Base-by-base conservation (phyloP, 1,139 yeast species). In the Geotrichum histeridarum region DNA sequence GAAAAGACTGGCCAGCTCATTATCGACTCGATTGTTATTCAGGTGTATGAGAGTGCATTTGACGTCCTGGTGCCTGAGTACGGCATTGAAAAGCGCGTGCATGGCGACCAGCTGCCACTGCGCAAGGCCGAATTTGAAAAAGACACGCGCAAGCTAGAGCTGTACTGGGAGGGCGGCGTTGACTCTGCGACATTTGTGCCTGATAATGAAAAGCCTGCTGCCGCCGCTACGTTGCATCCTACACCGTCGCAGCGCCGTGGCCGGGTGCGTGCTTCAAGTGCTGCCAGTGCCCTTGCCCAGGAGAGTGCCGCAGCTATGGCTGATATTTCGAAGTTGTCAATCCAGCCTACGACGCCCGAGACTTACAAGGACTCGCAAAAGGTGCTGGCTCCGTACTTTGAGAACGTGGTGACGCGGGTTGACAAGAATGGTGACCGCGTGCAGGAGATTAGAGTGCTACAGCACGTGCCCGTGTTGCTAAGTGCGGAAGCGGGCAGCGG, bases 21-120 rank as follows among this genome's bases (percentile, higher is more conserved):
- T 62, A 83, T 90, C 45, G 82, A 84, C 79, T 97, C 96, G n/a
- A 82, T 90, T 12, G 94, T 93, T 41, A 73, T 90, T 38, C 97
- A 90, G 69, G 98, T 91, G 7, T 91, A 91, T 67, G 98, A 93
- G 70, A 88, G 96, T 1, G 89, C 98, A 1, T 93, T 93, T 73
- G 99, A 93, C 70, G 95, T 93, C 6, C 82, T 89, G 60, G 78
- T 93, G 59, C 98, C 98, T 0, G 97, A 89, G 63, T 85, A 91
- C 72, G 98, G 99, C 45, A 88, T 93, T 62, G 99, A 93, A 69
- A 93, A 93, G 72, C 82, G 99, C 65, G 98, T 93, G 31, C 99
- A 93, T 65, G 97, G 98, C 43, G 99, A 93, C 71, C 99, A 93
- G 70, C 76, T 93, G 56, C 99, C 99, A 14, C 75, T 93, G 59